Evolutionary conservation across 495 filamentous ascomycete genomes (phyloP), one percentile per base, ranked within the genome.

Genomic region (Sphaerosporella brunnea): DNA sequence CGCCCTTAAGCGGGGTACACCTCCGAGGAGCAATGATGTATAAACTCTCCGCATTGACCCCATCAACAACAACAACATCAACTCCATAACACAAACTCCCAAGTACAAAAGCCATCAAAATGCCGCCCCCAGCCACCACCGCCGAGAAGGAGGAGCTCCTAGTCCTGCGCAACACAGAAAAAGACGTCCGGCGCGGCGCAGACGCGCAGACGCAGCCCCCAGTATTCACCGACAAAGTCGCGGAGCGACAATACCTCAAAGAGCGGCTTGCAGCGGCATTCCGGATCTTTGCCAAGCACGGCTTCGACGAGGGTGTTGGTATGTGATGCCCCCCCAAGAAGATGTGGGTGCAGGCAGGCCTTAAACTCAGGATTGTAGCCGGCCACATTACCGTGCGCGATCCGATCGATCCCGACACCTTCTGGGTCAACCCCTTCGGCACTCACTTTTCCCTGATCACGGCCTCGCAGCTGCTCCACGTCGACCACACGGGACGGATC

Each of bases 391-490:
- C 50, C 44, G 45, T 50, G n/a, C 20, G 45, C 63, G 80, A 84
- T 56, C 80, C 80, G 8, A 71, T 84, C 10, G 75, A 82, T 28
- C 74, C 77, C 0, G 56, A 59, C 4, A 73, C 70, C 2, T 85
- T 85, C 67, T 85, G 80, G 82, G 81, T 86, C 18, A 86, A 86
- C 51, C 82, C 82, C 0, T 81, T 85, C 53, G 81, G 82, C 24
- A 69, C 75, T 8, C 69, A 77, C 0, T 86, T 84, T 63, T 73
- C 71, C 18, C 60, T 77, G 46, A 80, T 87, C 41, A 80, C 73
- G 46, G 69, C 70, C 23, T 77, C 72, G 8, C 79, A 84, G 56
- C 68, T 88, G 23, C 82, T 88, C 51, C 73, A 70, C 26, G 80
- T 88, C 26, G 66, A 79, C 53, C 66, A 77, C 38, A 54, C 64